phyloP scores from a whole-genome alignment of 1,284 basidiomycete species.

The Fistulina hepatica region DNA sequence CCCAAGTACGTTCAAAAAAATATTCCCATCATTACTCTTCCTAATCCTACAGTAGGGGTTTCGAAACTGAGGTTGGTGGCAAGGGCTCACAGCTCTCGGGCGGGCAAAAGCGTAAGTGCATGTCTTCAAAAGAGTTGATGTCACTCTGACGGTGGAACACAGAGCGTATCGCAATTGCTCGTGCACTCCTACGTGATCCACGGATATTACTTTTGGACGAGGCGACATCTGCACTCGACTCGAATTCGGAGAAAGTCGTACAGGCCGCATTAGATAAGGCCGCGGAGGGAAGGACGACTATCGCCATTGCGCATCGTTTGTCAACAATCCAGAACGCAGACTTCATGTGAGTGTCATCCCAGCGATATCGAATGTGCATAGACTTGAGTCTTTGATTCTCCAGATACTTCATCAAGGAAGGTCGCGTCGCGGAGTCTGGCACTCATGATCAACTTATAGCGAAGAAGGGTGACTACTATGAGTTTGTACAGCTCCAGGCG shows the following conservation, averaged over 20 bases:
- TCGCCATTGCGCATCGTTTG: constrained; percentile 89
- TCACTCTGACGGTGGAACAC: constrained; percentile 3
- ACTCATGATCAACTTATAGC: constrained; percentile 78
- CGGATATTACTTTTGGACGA: constrained; percentile 89
- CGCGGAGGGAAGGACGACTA: constrained; percentile 80
- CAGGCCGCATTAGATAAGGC: constrained; percentile 90
- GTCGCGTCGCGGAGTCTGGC: constrained; percentile 74
- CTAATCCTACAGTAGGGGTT: constrained; percentile 39
- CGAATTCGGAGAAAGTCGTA: constrained; percentile 87
- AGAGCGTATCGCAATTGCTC: constrained; percentile 95
- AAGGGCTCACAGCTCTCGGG: constrained; percentile 91
- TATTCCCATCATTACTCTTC: background rate
- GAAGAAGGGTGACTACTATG: constrained; percentile 70
- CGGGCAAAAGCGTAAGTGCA: constrained; percentile 75
- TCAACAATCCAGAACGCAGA: constrained; percentile 93
- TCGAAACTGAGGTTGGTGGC: constrained; percentile 87
- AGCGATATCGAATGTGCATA: background rate
- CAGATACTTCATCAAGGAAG: constrained; percentile 87
- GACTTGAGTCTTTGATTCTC: constrained; percentile 11
- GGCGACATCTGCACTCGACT: constrained; percentile 90
- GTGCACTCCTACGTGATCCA: constrained; percentile 88
- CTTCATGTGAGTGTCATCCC: constrained; percentile 57
- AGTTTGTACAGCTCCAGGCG: constrained; percentile 78
- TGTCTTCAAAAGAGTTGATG: background rate
- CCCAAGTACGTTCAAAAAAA: constrained; percentile 51